Base-by-base conservation (phyloP, 2,329 filamentous ascomycete species). In the Sporothrix protearum region DNA sequence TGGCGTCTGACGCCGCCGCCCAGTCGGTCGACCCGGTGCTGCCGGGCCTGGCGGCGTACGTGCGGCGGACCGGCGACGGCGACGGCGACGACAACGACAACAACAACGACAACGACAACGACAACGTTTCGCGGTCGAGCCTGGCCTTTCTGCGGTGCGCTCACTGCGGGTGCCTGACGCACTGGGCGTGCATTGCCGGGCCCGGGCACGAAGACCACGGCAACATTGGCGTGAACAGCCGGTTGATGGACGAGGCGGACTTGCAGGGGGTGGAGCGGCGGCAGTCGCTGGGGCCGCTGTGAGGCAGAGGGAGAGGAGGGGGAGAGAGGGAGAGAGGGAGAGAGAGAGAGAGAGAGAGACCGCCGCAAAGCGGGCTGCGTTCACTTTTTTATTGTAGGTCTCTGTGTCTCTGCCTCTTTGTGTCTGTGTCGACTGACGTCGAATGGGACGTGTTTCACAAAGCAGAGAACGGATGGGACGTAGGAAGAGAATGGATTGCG, bases 161-260 rank as follows among this genome's bases (percentile, higher is more conserved):
- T 14, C 69, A 72, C 53, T 76, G 75, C 61, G 75, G 75, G 22
- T 69, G 73, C 28, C 3, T 71, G 25, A 71, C 70, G 19, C 22
- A 39, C 63, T 47, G 28, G 53, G 9, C 61, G 49, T 33, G 36
- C 12, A 9, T 33, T 6, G 42, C 25, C 10, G 47, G 42, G 16
- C 63, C 39, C 2, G 39, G 14, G 3, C 22, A 6, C 7, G 33
- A 1, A 1, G 33, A 63, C 19, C 9, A 51, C 42, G 42, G 28
- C 8, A 16, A 36, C 12, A 59, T 67, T 19, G 70, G 70, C 10
- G 42, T 68, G 42, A 71, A 71, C 53, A 68, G 51, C 12, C 63
- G 53, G 63, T 30, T 71, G 28, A 61, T 71, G 39, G 57, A 63
- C 3, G 33, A 42, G 57, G 8, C 2, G 57, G 33, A 25, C 19